A percentile compares a stretch with the other conserved stretches of the same genome.
These are phyloP conservation scores for Geotrichum histeridarum DNA, from an alignment of 1,139 yeast genomes.

Conservation along the genomic window DNA sequence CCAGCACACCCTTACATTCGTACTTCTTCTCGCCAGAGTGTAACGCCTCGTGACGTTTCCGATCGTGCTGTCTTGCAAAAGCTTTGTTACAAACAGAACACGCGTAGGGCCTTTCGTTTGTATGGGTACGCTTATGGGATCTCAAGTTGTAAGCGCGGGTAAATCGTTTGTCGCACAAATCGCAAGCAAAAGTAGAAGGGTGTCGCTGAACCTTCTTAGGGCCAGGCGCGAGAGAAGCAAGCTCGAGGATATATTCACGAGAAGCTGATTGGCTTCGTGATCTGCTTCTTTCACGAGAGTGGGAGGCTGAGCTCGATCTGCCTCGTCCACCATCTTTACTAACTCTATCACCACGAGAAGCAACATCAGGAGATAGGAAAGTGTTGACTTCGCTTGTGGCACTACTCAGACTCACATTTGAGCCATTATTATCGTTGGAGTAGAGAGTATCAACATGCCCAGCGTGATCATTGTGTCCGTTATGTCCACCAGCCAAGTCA, in stretches of 20 bases:
- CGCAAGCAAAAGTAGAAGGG: slow-evolving; percentile 80
- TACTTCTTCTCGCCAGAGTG: slow-evolving; percentile 88
- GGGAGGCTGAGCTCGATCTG: slow-evolving; percentile 14
- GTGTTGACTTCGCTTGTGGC: slow-evolving; percentile 8
- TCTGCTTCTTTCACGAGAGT: slow-evolving; percentile 22
- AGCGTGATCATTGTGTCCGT: neutral
- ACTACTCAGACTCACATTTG: slow-evolving; percentile 11
- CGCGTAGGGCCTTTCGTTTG: slow-evolving; percentile 85
- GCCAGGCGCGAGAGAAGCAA: slow-evolving; percentile 33
- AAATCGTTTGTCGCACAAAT: slow-evolving; percentile 76
- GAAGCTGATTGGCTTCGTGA: slow-evolving; percentile 28
- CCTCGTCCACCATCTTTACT: slow-evolving; percentile 9
- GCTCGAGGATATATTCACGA: slow-evolving; percentile 36
- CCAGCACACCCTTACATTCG: slow-evolving; percentile 71
- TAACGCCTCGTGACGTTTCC: slow-evolving; percentile 87
- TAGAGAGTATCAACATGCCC: neutral
- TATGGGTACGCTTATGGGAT: slow-evolving; percentile 88
- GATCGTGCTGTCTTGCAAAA: slow-evolving; percentile 92
- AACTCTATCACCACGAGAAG: slow-evolving; percentile 4
- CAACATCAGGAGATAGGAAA: slow-evolving; percentile 14
- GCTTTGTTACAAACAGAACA: slow-evolving; percentile 89
- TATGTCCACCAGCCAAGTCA: slow-evolving; percentile 14
- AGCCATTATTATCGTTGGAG: slow-evolving; percentile 5
- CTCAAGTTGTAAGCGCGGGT: slow-evolving; percentile 90
- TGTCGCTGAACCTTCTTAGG: slow-evolving; percentile 63